A percentile compares a stretch with the other conserved stretches of the same genome.
Conservation (phyloP, 257 asterid species). For the Capsicum chinense region DNA sequence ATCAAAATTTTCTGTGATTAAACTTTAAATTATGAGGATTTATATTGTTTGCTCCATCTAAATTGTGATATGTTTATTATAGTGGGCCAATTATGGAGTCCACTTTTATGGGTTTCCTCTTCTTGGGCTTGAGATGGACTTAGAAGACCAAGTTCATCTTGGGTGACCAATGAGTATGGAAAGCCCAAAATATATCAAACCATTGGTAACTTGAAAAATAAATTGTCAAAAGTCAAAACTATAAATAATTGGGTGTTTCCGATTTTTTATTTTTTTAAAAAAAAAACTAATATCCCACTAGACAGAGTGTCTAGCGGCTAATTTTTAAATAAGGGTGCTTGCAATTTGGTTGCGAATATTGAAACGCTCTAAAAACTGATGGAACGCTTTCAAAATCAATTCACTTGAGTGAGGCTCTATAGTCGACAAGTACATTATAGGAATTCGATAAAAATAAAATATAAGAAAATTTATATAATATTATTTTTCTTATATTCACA, state of each 20-base stretch:
- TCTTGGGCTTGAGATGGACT: neutral
- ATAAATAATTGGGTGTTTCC: too few species aligned
- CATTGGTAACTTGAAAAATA: neutral
- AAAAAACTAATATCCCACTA: too few species aligned
- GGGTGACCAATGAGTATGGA: neutral
- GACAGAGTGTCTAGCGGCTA: neutral
- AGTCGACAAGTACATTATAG: neutral
- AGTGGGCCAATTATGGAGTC: neutral
- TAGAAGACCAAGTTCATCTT: neutral
- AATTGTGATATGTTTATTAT: too few species aligned
- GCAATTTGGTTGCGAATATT: neutral
- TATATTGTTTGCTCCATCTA: too few species aligned
- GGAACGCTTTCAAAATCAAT: too few species aligned
- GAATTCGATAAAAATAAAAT: neutral
- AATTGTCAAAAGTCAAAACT: too few species aligned
- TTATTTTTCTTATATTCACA: neutral
- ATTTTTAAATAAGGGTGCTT: neutral
- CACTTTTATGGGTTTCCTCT: neutral
- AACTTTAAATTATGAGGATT: too few species aligned
- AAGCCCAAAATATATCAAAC: slow-evolving; percentile 8
- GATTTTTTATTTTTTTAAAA: too few species aligned
- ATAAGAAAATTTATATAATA: neutral
- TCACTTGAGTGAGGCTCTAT: too few species aligned
- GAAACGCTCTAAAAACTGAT: too few species aligned
- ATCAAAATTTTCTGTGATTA: too few species aligned